Evolutionary conservation across 805 yeast species (phyloP).

Genomic region (Ogataea paraovalis): DNA sequence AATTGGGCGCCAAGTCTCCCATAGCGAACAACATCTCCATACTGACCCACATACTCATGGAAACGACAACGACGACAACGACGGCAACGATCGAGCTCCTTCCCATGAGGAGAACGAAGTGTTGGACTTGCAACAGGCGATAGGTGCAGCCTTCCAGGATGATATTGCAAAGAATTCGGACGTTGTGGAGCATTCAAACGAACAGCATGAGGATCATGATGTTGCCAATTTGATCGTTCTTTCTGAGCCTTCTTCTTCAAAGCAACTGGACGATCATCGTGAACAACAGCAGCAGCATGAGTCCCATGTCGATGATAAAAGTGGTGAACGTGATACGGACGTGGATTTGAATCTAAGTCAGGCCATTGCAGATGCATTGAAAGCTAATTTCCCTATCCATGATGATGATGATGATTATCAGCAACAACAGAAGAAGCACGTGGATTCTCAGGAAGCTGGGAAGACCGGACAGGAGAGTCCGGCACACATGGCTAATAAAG

Average conservation of each 20-base stretch:
- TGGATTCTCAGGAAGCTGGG: too few relatives aligned
- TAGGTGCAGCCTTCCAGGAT: slow-evolving; percentile 13
- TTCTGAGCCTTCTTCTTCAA: background rate
- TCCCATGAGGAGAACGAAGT: background rate
- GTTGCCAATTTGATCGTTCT: background rate
- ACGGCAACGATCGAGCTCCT: too few relatives aligned
- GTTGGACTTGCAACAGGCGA: slow-evolving; percentile 8
- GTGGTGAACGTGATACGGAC: slow-evolving; percentile 2
- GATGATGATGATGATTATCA: background rate
- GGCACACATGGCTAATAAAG: background rate
- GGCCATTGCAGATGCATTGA: slow-evolving; percentile 26
- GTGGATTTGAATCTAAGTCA: slow-evolving; percentile 17
- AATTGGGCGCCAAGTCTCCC: background rate
- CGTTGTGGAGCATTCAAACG: background rate
- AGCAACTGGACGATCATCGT: background rate
- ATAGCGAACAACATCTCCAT: too few relatives aligned
- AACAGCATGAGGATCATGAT: background rate
- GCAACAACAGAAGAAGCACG: background rate
- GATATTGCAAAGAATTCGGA: background rate
- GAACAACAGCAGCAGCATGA: background rate
- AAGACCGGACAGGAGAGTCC: too few relatives aligned
- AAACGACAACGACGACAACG: background rate
- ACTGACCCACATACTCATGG: background rate
- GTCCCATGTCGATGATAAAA: background rate
- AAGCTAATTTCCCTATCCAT: slow-evolving; percentile 12